Evolutionary conservation across 768 basidiomycete genomes (phyloP), one percentile per base, ranked within the genome.

Genomic region (Amyloporia xantha): DNA sequence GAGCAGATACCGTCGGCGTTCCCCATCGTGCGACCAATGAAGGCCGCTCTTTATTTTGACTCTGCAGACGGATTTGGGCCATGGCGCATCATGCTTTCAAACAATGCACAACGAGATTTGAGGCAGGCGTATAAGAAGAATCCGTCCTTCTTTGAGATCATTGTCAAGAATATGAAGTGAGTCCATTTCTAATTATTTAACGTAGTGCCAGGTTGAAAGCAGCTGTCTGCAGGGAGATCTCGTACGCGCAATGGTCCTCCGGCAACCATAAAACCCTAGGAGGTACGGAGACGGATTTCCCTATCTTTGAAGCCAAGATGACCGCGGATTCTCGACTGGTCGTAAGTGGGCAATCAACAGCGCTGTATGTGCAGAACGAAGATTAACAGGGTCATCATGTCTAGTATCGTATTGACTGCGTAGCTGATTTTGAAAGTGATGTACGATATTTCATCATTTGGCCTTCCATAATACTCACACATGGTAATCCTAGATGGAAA

Each of bases 221-320:
- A 27, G 17, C 12, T 17, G 37, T 3, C 5, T 15, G 19, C 39
- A 86, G 85, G 58, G 80, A 86, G 50, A 70, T 88, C 11, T 88
- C 86, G 0, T 72, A 75, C 2, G 84, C 85, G 0, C 75, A 79
- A 48, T 86, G 87, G 56, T 84, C 84, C 1, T 68, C 70, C 10
- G 78, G 81, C 48, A 86, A 86, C 52, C 81, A 85, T 54, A 82
- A 83, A 60, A 64, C 74, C 4, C 65, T 86, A 10, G 19, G 17
- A 13, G 15, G 20, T 21, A 77, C 69, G 20, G 72, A 72, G 0
- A 44, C 60, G 1, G 73, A 74, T 1, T 62, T 86, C 2, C 81
- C 84, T 0, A 73, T 86, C 10, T 86, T 72, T 45, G 82, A 84
- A 57, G 85, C 85, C 0, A 85, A 83, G 59, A 78, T 85, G 56